Evolutionary conservation across 768 basidiomycete species (phyloP), one percentile per base, ranked within the genome.

Genomic region (Hypsizygus marmoreus): DNA sequence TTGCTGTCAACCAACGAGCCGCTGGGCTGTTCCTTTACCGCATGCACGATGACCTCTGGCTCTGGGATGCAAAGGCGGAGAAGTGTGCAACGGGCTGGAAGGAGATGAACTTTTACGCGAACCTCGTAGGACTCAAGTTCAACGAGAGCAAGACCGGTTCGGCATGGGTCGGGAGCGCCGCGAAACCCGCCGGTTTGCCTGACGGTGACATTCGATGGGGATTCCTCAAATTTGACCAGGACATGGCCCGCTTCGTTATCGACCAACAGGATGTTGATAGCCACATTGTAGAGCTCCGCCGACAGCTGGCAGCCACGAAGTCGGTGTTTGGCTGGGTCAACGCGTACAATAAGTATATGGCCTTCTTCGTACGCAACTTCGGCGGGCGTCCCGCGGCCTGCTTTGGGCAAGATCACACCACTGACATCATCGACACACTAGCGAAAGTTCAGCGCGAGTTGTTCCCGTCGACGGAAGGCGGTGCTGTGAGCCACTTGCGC

Each of bases 11-110:
- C 38, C 75, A 73, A 40, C 57, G 54, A 24, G 67, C 73, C 1
- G 43, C 66, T 16, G 73, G 73, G 3, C 51, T 77, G 9, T 71
- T 63, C 54, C 63, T 77, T 12, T 68, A 75, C 40, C 62, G 73
- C 40, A 69, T 75, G 56, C 72, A 76, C 52, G 73, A 76, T 41
- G 74, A 77, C 41, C 54, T 76, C 6, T 76, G 73, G 73, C 49
- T 75, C 13, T 74, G 68, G 69, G 64, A 71, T 37, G 51, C 65
- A 0, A 55, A 69, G 13, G 47, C 63, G 4, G 32, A 47, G 22
- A 66, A 65, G 40, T 69, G 69, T 24, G 67, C 59, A 6, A 40
- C 56, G 2, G 74, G 64, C 0, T 76, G 72, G 73, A 56, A 51
- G 30, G 72, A 67, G 55, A 72, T 76, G 69, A 64, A 69, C 13